Evolutionary conservation across 2,329 filamentous ascomycete genomes (phyloP), one percentile per base, ranked within the genome.

Genomic region (Dryadomyces quercivorus): DNA sequence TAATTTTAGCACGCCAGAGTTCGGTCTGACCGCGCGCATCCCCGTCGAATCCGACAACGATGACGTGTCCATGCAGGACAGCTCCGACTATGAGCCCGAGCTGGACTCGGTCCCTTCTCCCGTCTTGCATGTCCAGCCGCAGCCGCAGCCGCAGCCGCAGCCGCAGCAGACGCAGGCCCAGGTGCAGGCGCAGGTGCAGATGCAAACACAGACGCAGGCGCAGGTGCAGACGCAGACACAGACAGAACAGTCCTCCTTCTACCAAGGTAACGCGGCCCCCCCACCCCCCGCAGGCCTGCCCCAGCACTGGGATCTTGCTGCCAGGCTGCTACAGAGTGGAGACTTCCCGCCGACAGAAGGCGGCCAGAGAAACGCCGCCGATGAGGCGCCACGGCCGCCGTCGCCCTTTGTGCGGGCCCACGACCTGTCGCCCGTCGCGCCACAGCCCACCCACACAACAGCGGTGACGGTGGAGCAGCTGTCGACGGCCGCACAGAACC

Each of bases 1-100:
- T 71, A 88, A 86, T 72, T 85, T 91, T 74, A 87, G 91, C 67
- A 95, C 90, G 59, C 80, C 80, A 57, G 75, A 80, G 55, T 76
- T 74, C 34, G 72, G 70, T 51, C 70, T 72, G 56, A 71, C 72
- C 43, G 70, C 74, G 31, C 72, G 71, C 56, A 63, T 72, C 71
- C 80, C 65, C 74, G 78, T 66, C 61, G 65, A 66, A 57, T 67
- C 68, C 57, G 69, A 64, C 56, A 58, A 57, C 60, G 65, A 66
- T 58, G 67, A 70, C 60, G 63, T 65, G 50, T 65, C 65, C 57
- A 70, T 70, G 65, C 66, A 64, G 53, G 65, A 71, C 48, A 62
- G 64, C 10, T 65, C 69, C 3, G 62, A 66, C 26, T 65, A 69
- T 50, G 63, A 69, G 58, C 65, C 64, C 1, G 67, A 68, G 46